Conservation (phyloP, 371 early-diverging fungal species). For the Saksenaea vasiformis region DNA sequence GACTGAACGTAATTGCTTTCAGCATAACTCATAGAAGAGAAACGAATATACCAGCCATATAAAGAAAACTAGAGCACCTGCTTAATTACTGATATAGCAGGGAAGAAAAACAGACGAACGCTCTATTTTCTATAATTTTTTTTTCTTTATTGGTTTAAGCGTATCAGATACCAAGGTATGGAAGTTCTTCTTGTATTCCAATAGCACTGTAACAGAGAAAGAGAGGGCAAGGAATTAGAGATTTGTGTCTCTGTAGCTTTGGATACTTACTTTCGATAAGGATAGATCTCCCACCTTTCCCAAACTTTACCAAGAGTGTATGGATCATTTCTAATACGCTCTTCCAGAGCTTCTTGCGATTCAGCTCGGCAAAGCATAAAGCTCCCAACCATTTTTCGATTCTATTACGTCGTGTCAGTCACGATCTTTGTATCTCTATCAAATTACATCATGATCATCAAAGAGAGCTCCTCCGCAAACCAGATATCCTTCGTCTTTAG, state of each 20-base stretch:
- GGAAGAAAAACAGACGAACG: too few species aligned
- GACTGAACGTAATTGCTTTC: not conserved
- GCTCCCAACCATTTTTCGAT: slow-evolving; percentile 55
- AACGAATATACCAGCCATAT: too few species aligned
- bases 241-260: not conserved
- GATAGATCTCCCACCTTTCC: not conserved
- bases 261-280: not conserved
- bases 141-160: not conserved
- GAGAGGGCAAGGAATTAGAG: not conserved
- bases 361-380: slow-evolving; percentile 55
- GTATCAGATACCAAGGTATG: not conserved
- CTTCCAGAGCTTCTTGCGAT: slow-evolving; percentile 36
- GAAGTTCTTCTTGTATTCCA: not conserved
- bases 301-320: slow-evolving; percentile 43
- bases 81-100: too few species aligned
- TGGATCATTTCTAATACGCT: slow-evolving; percentile 44
- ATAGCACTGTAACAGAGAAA: not conserved
- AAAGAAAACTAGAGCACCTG: too few species aligned
- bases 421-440: not conserved
- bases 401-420: not conserved
- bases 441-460: slow-evolving; percentile 18
- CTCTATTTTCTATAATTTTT: too few species aligned
- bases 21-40: too few species aligned
- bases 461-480: slow-evolving; percentile 21
- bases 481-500: slow-evolving; percentile 6